A percentile compares a stretch with the other conserved stretches of the same genome.
phyloP scores from a whole-genome alignment of 331 rosid species.

The Phaseolus coccineus region DNA sequence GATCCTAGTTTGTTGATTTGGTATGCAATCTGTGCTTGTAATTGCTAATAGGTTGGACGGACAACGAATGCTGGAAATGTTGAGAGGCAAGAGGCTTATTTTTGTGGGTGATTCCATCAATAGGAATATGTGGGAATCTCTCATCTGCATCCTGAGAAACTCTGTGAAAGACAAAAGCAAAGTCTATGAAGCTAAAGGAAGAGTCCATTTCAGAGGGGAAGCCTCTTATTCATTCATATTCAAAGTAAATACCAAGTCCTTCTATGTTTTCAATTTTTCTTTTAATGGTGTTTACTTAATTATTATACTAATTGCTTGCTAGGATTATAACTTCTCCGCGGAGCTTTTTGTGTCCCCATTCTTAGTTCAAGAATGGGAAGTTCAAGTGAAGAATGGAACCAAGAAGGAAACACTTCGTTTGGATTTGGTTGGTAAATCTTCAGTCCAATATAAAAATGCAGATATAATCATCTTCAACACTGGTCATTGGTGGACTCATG shows the following conservation, averaged over 20 bases:
- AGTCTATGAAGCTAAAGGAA: conserved; percentile 84
- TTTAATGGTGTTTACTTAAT: conserved; percentile 24
- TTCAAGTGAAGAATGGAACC: conserved; percentile 64
- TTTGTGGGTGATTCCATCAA: conserved; percentile 95
- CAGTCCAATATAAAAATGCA: conserved; percentile 72
- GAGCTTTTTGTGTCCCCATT: conserved; percentile 92
- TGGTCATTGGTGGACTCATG: conserved; percentile 99
- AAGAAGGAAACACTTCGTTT: conserved; percentile 92
- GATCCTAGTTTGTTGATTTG: conserved; percentile 2
- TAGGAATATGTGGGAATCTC: conserved; percentile 98
- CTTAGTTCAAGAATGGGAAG: conserved; percentile 94
- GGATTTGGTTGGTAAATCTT: conserved; percentile 79
- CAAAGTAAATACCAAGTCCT: conserved; percentile 53
- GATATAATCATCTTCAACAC: conserved; percentile 91
- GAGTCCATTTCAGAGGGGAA: conserved; percentile 75
- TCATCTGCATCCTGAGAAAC: conserved; percentile 84
- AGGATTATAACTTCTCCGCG: conserved; percentile 81
- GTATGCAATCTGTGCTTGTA: background rate
- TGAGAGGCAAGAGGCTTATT: conserved; percentile 82
- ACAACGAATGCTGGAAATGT: conserved; percentile 63
- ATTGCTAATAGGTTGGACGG: conserved; percentile 72
- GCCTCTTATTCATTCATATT: conserved; percentile 87
- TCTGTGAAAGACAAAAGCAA: conserved; percentile 65
- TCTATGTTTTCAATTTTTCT: conserved; percentile 9
- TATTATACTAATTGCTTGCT: conserved; percentile 2